Evolutionary conservation across 2,329 filamentous ascomycete genomes (phyloP), one percentile per base, ranked within the genome.

Genomic region (Trichophyton benhamiae): DNA sequence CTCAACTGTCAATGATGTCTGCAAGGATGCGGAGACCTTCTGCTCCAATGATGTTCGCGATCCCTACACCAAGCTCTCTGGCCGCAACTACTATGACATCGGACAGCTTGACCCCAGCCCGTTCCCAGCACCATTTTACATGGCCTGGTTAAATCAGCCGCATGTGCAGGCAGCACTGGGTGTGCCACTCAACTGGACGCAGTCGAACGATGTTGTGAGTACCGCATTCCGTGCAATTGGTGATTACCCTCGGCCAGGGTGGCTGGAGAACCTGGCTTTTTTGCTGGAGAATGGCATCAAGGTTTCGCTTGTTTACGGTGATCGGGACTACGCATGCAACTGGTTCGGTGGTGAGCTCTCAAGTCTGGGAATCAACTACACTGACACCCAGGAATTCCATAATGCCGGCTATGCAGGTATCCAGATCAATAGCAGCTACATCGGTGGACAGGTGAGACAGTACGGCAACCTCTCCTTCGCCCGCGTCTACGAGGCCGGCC

Each of bases 271-370:
- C 42, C 61, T 75, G 1, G 70, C 66, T 0, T 79, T 76, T 62
- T 71, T 83, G 0, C 75, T 83, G 7, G 78, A 80, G 46, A 71
- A 72, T 58, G 78, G 77, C 15, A 74, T 82, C 41, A 78, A 79
- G 60, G 78, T 82, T 1, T 73, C 77, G 30, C 65, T 82, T 57
- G 70, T 81, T 57, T 81, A 81, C 66, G 80, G 80, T 0, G 80
- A 82, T 63, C 75, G 78, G 1, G 80, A 82, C 67, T 82, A 74
- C 65, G 76, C 77, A 1, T 81, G 79, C 67, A 81, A 82, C 64
- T 84, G 82, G 82, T 72, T 82, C 22, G 82, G 81, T 8, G 82
- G 80, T 52, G 81, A 84, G 66, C 69, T 73, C 4, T 76, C 78
- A 6, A 80, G 78, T 60, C 71, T 83, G 3, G 74, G 75, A 0